Percentiles rank a stretch among this genome's conserved stretches.
These are phyloP conservation scores for Metarhizium guizhouense DNA, from an alignment of 2,329 filamentous ascomycete genomes.

Conservation along the genomic window DNA sequence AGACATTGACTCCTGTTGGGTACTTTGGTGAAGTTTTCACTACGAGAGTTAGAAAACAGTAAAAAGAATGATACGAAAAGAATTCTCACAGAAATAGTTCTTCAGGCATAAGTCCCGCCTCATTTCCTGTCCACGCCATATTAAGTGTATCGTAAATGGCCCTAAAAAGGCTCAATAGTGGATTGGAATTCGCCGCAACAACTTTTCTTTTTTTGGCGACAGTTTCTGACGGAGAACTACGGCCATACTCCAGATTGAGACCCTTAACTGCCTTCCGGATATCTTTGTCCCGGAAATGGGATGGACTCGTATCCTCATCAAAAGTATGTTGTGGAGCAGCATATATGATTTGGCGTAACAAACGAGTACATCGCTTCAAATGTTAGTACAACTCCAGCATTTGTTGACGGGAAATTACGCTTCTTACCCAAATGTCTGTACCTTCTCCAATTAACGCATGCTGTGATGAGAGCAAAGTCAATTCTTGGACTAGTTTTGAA, in stretches of 20 bases:
- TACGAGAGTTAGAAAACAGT: constrained; percentile 16
- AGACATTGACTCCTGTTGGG: constrained; percentile 41
- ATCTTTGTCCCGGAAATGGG: constrained; percentile 19
- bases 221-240: constrained; percentile 6
- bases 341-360: constrained; percentile 18
- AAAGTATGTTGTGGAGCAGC: constrained; percentile 11
- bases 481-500: constrained; percentile 33
- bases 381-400: constrained; percentile 11
- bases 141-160: constrained; percentile 21
- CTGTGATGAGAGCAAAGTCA: constrained; percentile 26
- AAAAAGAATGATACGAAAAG: not conserved
- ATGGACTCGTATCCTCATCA: constrained; percentile 17
- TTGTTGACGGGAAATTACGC: not conserved
- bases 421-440: constrained; percentile 33
- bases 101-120: constrained; percentile 21
- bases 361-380: constrained; percentile 19
- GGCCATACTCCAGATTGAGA: constrained; percentile 19
- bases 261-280: constrained; percentile 19
- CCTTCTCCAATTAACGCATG: constrained; percentile 21
- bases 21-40: constrained; percentile 34
- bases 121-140: constrained; percentile 11
- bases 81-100: constrained; percentile 37
- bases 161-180: constrained; percentile 11
- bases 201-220: constrained; percentile 23
- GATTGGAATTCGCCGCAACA: constrained; percentile 9